A percentile compares a stretch with the other conserved stretches of the same genome.
phyloP scores from a whole-genome alignment of 495 filamentous ascomycete species.

The Recurvomyces mirabilis region DNA sequence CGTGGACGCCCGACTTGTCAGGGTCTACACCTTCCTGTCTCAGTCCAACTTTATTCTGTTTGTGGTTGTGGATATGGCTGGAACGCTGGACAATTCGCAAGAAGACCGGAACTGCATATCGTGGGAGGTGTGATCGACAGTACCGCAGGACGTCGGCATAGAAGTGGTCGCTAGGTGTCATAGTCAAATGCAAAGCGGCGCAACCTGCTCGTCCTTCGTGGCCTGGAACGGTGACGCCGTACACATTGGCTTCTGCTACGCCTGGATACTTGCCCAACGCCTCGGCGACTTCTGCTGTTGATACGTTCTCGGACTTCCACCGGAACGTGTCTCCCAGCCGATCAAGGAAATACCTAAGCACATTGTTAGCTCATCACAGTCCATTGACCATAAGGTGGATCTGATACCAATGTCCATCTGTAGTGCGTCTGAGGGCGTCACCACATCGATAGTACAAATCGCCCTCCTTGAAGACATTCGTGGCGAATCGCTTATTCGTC shows the following conservation, averaged over 20 bases:
- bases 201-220: slow-evolving; percentile 34
- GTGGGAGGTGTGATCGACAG: slow-evolving; percentile 48
- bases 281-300: slow-evolving; percentile 31
- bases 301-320: slow-evolving; percentile 62
- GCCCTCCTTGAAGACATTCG: slow-evolving; percentile 65
- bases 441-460: slow-evolving; percentile 83
- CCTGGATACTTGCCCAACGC: slow-evolving; percentile 23
- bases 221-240: slow-evolving; percentile 29
- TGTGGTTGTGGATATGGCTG: slow-evolving; percentile 66
- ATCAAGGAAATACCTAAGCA: slow-evolving; percentile 74
- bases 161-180: slow-evolving; percentile 9
- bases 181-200: slow-evolving; percentile 21
- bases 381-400: too few relatives aligned
- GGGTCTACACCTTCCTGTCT: slow-evolving; percentile 61
- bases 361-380: slow-evolving; percentile 58
- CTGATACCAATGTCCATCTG: slow-evolving; percentile 63
- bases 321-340: slow-evolving; percentile 36
- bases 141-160: slow-evolving; percentile 29
- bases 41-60: slow-evolving; percentile 68
- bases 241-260: slow-evolving; percentile 30
- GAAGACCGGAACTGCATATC: slow-evolving; percentile 69
- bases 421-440: slow-evolving; percentile 63
- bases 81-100: slow-evolving; percentile 48
- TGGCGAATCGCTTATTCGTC: slow-evolving; percentile 66
- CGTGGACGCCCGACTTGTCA: slow-evolving; percentile 18